Base-by-base conservation (phyloP, 257 asterid genomes). In the Primulina tabacum region DNA sequence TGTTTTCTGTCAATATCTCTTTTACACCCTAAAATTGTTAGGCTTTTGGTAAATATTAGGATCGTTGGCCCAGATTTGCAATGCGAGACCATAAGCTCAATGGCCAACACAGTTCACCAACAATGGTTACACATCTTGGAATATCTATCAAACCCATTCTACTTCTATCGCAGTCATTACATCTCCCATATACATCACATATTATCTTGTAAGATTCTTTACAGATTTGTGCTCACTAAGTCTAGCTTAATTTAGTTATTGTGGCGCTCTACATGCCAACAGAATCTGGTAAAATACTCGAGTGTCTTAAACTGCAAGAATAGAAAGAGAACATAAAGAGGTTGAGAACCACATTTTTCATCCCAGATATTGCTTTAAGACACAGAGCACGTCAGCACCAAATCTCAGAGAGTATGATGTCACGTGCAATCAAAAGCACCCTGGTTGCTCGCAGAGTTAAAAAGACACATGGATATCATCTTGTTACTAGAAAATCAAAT, bases 391-490 rank as follows among this genome's bases (percentile, higher is more conserved):
- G 53, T 9, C 37, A 38, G 65, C 35, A 74, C 73, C 65, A 76
- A 67, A 63, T 67, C 38, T 62, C 66, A 69, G 56, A 69, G 71
- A 17, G 75, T 76, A 14, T 40, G 35, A 29, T 56, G 67, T 75
- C 76, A 7, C 64, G 29, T 59, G 33, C 52, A 38, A 24, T 33
- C 17, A 58, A 37, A 65, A 75, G 76, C 58, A 24, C 47, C 60
- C 65, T 68, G 74, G 74, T 61, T 52, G 53, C 70, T 68, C 16
- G 32, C 9, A 14, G 35, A 53, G 80, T 57, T 24, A 21, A 66
- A 68, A 68, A 66, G 68, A 35, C 60, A 18, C 43, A 57, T 10
- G 61, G 29, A 62, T 32, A 55, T 40, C 16, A 40, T 35, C 10
- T 35, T 35, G 40, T 35, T 6, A 35, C 7, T 7, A 35, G 40